These are phyloP conservation scores for Neobulgaria alba DNA, from an alignment of 2,329 filamentous ascomycete species.

Conservation along the genomic window DNA sequence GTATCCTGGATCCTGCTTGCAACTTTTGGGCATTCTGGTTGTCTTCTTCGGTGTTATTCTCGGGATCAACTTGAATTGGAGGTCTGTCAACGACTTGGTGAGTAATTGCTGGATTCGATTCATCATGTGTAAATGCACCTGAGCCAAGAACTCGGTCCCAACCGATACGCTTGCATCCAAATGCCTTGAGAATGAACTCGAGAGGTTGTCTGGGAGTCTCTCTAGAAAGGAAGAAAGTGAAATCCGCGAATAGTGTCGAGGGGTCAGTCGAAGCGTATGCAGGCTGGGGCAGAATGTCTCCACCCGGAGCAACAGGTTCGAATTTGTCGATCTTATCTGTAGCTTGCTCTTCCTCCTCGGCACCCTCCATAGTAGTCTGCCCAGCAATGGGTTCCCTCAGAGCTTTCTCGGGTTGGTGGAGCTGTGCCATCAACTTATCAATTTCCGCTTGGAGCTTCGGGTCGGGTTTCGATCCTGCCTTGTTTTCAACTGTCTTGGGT, in stretches of 20 bases:
- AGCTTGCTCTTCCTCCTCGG: slow-evolving; percentile 37
- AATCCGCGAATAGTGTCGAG: slow-evolving; percentile 73
- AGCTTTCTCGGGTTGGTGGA: slow-evolving; percentile 45
- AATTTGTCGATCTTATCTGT: slow-evolving; percentile 80
- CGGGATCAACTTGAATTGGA: slow-evolving; percentile 50
- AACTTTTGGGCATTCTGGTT: slow-evolving; percentile 55
- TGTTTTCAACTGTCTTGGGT: slow-evolving; percentile 42
- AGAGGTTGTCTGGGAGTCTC: slow-evolving; percentile 86
- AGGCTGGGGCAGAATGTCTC: slow-evolving; percentile 80
- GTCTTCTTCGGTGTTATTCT: slow-evolving; percentile 45
- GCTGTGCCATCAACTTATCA: slow-evolving; percentile 59
- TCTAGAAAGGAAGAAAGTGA: slow-evolving; percentile 86
- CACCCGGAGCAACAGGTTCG: slow-evolving; percentile 72
- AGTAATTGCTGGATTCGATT: slow-evolving; percentile 80
- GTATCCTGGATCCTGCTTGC: slow-evolving; percentile 61
- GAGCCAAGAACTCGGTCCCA: slow-evolving; percentile 90
- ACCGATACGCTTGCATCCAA: slow-evolving; percentile 90
- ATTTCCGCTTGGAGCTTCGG: slow-evolving; percentile 58
- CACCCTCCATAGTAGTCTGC: slow-evolving; percentile 32
- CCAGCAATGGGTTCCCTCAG: slow-evolving; percentile 33
- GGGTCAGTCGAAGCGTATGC: slow-evolving; percentile 55
- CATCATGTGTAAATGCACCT: slow-evolving; percentile 84
- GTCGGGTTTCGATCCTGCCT: slow-evolving; percentile 44
- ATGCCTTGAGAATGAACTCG: slow-evolving; percentile 87
- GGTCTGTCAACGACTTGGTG: slow-evolving; percentile 95